Evolutionary conservation across 176 grass and related monocot genomes (phyloP).

Genomic region (Melocanna baccifera): DNA sequence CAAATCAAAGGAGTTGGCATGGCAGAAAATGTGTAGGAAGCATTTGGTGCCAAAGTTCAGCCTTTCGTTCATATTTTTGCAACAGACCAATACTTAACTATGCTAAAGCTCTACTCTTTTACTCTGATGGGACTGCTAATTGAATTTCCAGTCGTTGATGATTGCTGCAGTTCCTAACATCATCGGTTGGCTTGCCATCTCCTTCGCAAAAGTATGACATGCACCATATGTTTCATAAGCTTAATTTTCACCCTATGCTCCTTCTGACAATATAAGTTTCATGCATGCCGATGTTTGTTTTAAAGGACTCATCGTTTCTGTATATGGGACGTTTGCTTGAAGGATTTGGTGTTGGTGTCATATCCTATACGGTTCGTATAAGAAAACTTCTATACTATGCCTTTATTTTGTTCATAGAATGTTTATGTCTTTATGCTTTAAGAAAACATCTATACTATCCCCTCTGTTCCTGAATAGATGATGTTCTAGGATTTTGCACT

Average conservation of each 20-base stretch:
- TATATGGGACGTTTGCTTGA: conserved; percentile 91
- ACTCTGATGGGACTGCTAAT: not conserved
- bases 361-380: conserved; percentile 67
- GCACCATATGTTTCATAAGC: not conserved
- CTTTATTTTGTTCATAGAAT: too few species aligned
- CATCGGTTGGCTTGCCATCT: conserved; percentile 92
- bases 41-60: not conserved
- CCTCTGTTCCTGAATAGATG: too few species aligned
- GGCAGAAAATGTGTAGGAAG: not conserved
- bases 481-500: too few species aligned
- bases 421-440: too few species aligned
- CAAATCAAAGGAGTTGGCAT: not conserved
- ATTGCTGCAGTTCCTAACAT: conserved; percentile 93
- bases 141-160: conserved; percentile 72
- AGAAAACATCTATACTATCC: too few species aligned
- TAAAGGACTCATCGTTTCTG: conserved; percentile 83
- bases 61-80: not conserved
- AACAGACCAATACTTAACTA: not conserved
- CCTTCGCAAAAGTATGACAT: conserved; percentile 72
- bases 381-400: too few species aligned
- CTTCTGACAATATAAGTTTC: not conserved
- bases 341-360: conserved; percentile 94
- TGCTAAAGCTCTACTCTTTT: not conserved
- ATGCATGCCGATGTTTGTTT: not conserved
- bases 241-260: not conserved